phyloP scores from a whole-genome alignment of 148 eudicot genomes.

The Gaultheria prostrata region DNA sequence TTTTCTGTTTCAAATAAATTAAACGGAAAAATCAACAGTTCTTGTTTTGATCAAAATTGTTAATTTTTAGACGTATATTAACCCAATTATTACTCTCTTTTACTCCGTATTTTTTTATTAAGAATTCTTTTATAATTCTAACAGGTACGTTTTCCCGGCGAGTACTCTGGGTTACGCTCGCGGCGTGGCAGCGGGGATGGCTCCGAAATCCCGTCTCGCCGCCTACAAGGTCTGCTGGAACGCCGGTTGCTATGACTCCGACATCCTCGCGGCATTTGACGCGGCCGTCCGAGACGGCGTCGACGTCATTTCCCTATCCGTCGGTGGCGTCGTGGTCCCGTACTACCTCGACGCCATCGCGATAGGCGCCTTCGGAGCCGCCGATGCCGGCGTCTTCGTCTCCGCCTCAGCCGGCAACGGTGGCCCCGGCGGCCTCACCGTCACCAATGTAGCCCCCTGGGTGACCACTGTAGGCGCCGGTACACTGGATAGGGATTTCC shows the following conservation, averaged over 20 bases:
- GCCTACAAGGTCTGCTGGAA: constrained; percentile 95
- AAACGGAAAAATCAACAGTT: no score
- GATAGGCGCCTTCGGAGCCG: constrained; percentile 71
- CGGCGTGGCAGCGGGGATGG: constrained; percentile 94
- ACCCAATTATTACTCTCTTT: no score
- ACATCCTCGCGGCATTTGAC: constrained; percentile 88
- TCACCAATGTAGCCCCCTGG: constrained; percentile 91
- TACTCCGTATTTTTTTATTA: no score
- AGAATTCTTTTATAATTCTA: no score
- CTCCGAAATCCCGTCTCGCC: constrained; percentile 82
- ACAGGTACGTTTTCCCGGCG: constrained; percentile 70
- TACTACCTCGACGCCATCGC: constrained; percentile 89
- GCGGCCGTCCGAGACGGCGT: constrained; percentile 84
- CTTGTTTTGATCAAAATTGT: no score
- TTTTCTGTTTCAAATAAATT: no score
- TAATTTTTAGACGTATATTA: background rate
- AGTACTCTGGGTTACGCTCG: constrained; percentile 72
- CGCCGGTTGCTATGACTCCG: constrained; percentile 90
- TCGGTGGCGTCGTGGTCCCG: constrained; percentile 91
- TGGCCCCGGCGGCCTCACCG: constrained; percentile 82
- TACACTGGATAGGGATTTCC: constrained; percentile 79
- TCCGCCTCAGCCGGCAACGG: constrained; percentile 95
- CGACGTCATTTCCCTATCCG: constrained; percentile 70
- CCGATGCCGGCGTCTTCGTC: constrained; percentile 64
- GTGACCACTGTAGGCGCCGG: constrained; percentile 91